Percentiles rank a stretch among this genome's conserved stretches.
Evolutionary conservation across 495 filamentous ascomycete genomes (phyloP).

Genomic region (Saxophila tyrrhenica): DNA sequence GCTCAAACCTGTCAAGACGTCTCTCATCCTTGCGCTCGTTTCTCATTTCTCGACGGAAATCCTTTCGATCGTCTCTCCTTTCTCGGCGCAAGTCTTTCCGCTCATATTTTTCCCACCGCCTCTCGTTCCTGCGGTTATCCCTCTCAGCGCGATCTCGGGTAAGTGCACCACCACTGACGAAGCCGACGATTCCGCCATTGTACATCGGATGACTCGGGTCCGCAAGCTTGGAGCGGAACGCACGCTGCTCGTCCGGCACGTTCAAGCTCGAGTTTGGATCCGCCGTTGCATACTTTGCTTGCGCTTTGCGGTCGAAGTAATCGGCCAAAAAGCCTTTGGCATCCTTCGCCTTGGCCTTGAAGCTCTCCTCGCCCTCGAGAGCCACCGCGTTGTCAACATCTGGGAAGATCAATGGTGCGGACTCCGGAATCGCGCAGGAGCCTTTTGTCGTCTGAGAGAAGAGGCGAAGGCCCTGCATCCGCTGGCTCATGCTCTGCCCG

Average conservation of each 20-base stretch:
- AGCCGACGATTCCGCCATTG: constrained; percentile 29
- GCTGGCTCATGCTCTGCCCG: constrained; percentile 20
- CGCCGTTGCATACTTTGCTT: constrained; percentile 32
- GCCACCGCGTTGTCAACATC: constrained; percentile 32
- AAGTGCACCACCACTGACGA: constrained; percentile 30
- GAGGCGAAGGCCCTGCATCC: constrained; percentile 25
- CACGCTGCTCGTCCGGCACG: constrained; percentile 11
- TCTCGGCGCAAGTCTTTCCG: not conserved
- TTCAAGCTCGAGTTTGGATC: constrained; percentile 17
- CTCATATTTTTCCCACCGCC: not conserved
- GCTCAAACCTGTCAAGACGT: not conserved
- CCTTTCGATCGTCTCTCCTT: not conserved
- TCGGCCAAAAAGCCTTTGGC: constrained; percentile 37
- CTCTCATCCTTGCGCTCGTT: not conserved
- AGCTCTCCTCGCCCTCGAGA: constrained; percentile 24
- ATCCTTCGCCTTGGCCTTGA: constrained; percentile 25
- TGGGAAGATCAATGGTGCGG: constrained; percentile 46
- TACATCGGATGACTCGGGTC: constrained; percentile 44
- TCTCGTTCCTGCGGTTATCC: too few species aligned
- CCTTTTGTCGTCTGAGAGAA: constrained; percentile 39
- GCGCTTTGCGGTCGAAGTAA: constrained; percentile 43
- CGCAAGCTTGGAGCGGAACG: constrained; percentile 40
- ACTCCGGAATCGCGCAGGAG: constrained; percentile 39
- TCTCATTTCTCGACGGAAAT: not conserved
- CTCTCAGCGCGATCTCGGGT: not conserved